phyloP scores from a whole-genome alignment of 164 flowering plant genomes.

The Piper longum region DNA sequence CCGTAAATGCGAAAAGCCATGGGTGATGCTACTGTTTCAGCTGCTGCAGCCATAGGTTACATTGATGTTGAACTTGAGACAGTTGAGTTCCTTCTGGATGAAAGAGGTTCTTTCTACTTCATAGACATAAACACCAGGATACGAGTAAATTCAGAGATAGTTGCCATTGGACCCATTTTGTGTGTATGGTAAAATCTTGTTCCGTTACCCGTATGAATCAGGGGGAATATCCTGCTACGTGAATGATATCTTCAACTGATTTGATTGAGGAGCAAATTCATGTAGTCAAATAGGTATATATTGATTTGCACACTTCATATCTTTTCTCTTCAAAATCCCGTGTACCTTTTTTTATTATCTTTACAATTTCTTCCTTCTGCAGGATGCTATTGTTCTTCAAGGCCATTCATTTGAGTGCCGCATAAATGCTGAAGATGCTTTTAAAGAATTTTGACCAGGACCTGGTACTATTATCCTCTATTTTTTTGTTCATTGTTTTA shows the following conservation, averaged over 20 bases:
- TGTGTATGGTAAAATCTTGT: neutral
- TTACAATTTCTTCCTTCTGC: constrained; percentile 8
- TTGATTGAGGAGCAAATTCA: constrained; percentile 96
- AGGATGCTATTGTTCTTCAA: constrained; percentile 94
- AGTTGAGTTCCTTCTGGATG: constrained; percentile 90
- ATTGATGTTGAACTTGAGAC: constrained; percentile 78
- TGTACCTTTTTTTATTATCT: no score
- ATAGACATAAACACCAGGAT: constrained; percentile 99
- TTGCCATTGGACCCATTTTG: neutral
- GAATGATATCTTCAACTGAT: constrained; percentile 93
- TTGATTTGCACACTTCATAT: neutral
- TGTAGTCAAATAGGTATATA: constrained; percentile 84
- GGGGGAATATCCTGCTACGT: constrained; percentile 99
- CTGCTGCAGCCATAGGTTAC: constrained; percentile 95
- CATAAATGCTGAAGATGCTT: constrained; percentile 98
- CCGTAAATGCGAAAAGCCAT: constrained; percentile 89
- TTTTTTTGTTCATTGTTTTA: neutral
- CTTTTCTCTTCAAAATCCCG: neutral
- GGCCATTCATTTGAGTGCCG: constrained; percentile 99
- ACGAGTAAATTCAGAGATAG: constrained; percentile 44
- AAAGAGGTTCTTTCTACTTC: constrained; percentile 94
- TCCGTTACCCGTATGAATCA: constrained; percentile 9
- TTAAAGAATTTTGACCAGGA: constrained; percentile 89
- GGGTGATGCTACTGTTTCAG: constrained; percentile 99
- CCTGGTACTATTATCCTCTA: constrained; percentile 40